Base-by-base conservation (phyloP, 345 rosid species). In the Excoecaria cochinchinensis region DNA sequence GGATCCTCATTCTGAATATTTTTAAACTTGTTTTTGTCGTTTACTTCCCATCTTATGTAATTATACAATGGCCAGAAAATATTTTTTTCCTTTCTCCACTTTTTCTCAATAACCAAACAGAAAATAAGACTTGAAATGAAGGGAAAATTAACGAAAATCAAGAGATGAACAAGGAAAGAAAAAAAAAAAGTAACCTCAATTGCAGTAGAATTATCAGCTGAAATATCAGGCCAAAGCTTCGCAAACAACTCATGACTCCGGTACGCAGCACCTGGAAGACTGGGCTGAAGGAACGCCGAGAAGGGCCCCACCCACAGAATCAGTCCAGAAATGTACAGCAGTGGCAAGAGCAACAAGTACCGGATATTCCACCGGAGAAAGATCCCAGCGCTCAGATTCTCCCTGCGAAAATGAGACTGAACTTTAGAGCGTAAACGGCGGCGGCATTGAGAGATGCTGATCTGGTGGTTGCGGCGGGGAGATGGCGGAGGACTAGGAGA, bases 221-320 rank as follows among this genome's bases (percentile, higher is more conserved):
- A 75, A 72, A 95, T 90, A 58, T 91, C 88, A 77, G 84, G 83
- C 94, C 92, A 88, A 36, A 95, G 89, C 81, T 85, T 85, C 58
- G 65, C 71, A 79, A 92, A 91, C 84, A 90, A 80, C 81, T 87
- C 82, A 69, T 88, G 91, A 85, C 97, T 95, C 62, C 95, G 88
- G 57, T 95, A 95, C 57, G 90, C 92, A 48, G 94, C 88, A 38
- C 94, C 95, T 69, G 97, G 95, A 75, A 77, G 61, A 58, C 82
- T 57, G 63, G 84, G 63, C 74, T 76, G 86, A 56, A 87, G 87
- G 58, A 88, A 83, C 19, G 87, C 85, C 11, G 97, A 87, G 82
- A 92, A 85, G 46, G 95, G 97, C 48, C 95, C 94, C 69, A 91
- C 89, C 65, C 95, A 95, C 91, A 91, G 82, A 78, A 92, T 77